A percentile compares a stretch with the other conserved stretches of the same genome.
Conservation (phyloP, 306 rosid species). For the Acacia acuminata region DNA sequence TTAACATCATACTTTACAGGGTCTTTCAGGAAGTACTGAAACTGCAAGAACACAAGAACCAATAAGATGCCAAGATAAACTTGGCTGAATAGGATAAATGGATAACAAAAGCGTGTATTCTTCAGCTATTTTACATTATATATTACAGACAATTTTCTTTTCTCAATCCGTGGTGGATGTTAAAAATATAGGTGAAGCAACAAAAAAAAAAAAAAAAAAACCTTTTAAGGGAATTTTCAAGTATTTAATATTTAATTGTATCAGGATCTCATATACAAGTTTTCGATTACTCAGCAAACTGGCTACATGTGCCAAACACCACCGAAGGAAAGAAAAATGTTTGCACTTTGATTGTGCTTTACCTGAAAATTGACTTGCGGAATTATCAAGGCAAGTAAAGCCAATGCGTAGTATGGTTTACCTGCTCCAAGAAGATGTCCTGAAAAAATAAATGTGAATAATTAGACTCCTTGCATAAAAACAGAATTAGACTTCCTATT, state of each 20-base stretch:
- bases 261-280: background rate
- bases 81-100: background rate
- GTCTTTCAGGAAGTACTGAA: conserved; percentile 52
- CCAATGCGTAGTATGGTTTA: conserved; percentile 85
- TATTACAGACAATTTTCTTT: background rate
- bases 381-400: conserved; percentile 69
- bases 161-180: background rate
- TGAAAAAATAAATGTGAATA: conserved; percentile 36
- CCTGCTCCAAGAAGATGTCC: conserved; percentile 91
- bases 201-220: too few species aligned
- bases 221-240: too few species aligned
- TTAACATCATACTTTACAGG: conserved; percentile 57
- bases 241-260: background rate
- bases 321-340: background rate
- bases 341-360: background rate
- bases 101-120: background rate
- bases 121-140: background rate
- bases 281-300: background rate
- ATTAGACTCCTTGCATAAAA: background rate
- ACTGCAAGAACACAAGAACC: conserved; percentile 36
- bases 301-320: background rate
- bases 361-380: conserved; percentile 97
- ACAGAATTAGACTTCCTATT: background rate
- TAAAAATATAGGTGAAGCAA: background rate
- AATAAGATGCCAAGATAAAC: conserved; percentile 10